Conservation (phyloP, 2,329 filamentous ascomycete species). For the Exutisphaerella laricina region DNA sequence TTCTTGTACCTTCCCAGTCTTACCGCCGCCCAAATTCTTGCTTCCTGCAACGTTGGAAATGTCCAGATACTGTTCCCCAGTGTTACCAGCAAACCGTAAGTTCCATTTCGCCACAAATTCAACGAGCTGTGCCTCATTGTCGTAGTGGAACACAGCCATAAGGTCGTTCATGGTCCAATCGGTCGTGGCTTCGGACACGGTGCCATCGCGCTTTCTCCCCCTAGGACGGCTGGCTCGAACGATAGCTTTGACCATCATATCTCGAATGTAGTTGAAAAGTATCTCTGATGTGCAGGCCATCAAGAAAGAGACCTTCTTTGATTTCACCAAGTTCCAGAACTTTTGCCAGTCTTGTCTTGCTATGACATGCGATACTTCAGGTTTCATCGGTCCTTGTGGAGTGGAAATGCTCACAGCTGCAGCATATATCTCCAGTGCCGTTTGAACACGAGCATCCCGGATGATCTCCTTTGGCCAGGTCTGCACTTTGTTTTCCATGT, state of each 20-base stretch:
- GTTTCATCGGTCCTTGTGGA: slow-evolving; percentile 44
- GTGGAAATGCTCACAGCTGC: slow-evolving; percentile 51
- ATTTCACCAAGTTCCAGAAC: slow-evolving; percentile 55
- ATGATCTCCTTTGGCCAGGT: slow-evolving; percentile 49
- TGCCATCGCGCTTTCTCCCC: slow-evolving; percentile 4
- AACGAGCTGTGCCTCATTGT: slow-evolving; percentile 49
- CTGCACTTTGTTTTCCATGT: slow-evolving; percentile 55
- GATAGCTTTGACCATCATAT: slow-evolving; percentile 48
- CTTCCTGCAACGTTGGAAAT: slow-evolving; percentile 43
- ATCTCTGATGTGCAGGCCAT: slow-evolving; percentile 61
- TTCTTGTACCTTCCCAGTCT: slow-evolving; percentile 38
- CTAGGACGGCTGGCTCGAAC: slow-evolving; percentile 15
- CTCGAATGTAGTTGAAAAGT: slow-evolving; percentile 55
- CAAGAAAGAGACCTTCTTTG: slow-evolving; percentile 53
- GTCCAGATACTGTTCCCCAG: slow-evolving; percentile 43
- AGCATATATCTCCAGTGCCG: slow-evolving; percentile 53
- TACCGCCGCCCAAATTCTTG: slow-evolving; percentile 27
- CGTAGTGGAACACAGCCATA: slow-evolving; percentile 50
- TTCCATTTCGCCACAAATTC: slow-evolving; percentile 51
- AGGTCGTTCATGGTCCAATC: slow-evolving; percentile 54
- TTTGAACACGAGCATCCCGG: slow-evolving; percentile 49
- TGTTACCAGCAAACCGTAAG: slow-evolving; percentile 46
- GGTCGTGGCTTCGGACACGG: slow-evolving; percentile 37
- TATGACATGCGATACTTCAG: slow-evolving; percentile 39
- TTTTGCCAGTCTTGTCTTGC: slow-evolving; percentile 54